Percentiles rank a stretch among this genome's conserved stretches.
phyloP scores from a whole-genome alignment of 805 yeast genomes.

The Metschnikowia kofuensis region DNA sequence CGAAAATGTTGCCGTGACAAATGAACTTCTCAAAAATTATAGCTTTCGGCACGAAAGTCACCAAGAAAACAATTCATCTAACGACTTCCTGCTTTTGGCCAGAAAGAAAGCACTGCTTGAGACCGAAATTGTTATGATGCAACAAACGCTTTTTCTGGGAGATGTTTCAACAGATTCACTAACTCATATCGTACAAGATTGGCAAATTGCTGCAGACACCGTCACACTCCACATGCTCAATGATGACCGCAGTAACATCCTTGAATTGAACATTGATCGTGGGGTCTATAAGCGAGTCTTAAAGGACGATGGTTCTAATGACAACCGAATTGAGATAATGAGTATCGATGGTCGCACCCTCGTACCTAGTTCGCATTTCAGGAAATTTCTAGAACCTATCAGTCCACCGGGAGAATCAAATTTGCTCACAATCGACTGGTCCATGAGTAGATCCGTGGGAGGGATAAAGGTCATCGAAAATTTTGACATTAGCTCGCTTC shows the following conservation, averaged over 20 bases:
- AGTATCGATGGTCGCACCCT: slow-evolving; percentile 39
- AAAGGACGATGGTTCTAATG: slow-evolving; percentile 41
- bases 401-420: slow-evolving; percentile 9
- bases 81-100: slow-evolving; percentile 40
- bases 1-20: slow-evolving; percentile 40
- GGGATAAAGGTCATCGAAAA: slow-evolving; percentile 41
- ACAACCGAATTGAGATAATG: slow-evolving; percentile 33
- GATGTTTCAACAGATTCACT: slow-evolving; percentile 19
- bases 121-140: slow-evolving; percentile 34
- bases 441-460: slow-evolving; percentile 41
- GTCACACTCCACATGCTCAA: slow-evolving; percentile 39
- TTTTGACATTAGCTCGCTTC: slow-evolving; percentile 35
- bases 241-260: slow-evolving; percentile 38
- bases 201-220: slow-evolving; percentile 40
- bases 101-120: slow-evolving; percentile 30
- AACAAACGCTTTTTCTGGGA: slow-evolving; percentile 38
- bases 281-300: slow-evolving; percentile 32
- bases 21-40: slow-evolving; percentile 44
- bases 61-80: slow-evolving; percentile 47
- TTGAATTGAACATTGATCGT: slow-evolving; percentile 36
- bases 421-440: slow-evolving; percentile 37
- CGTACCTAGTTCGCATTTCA: slow-evolving; percentile 29
- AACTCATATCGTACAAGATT: slow-evolving; percentile 26
- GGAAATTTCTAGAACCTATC: slow-evolving; percentile 33
- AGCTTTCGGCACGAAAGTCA: slow-evolving; percentile 43